Evolutionary conservation across 495 filamentous ascomycete species (phyloP), one percentile per base, ranked within the genome.

Genomic region (Hypoxylon perforatum): DNA sequence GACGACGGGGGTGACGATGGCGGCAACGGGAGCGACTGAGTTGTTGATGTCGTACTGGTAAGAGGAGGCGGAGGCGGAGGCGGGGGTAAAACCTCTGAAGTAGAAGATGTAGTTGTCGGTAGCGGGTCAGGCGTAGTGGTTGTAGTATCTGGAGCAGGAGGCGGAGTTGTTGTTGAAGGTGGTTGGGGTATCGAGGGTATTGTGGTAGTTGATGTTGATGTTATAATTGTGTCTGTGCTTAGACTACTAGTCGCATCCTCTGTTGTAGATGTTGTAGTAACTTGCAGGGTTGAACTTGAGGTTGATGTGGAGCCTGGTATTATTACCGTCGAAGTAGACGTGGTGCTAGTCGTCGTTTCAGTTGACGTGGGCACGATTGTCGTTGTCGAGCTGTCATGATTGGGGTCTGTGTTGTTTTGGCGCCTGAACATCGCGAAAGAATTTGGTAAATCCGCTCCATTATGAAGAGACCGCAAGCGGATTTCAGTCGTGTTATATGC

Each of bases 401-500:
- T 38, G 30, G 30, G 30, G 7, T 9, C 8, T 11, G 57, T 62
- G 21, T 48, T 47, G 14, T 70, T 70, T 12, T 63, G 67, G 17
- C 67, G 67, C 28, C 25, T 59, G 17, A 58, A 49, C 14, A 51
- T 18, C 2, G 9, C 45, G 9, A 61, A 44, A 9, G 17, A 21
- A 10, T 45, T 23, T 1, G 28, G 18, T 19, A 4, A 10, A 25
- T 12, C 7, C 9, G 14, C 6, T 14, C 14, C 14, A 28, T 18
- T 8, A 8, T 8, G 14, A 42, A 35, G 21, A 11, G 65, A 61
- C 30, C 65, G 58, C 18, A 38, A 50, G 9, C 51, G 45, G 25
- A 70, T 57, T 41, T 60, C 60, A 9, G 55, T 56, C 6, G 39
- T 44, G 18, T 58, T 69, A 10, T 48, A 35, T 9, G 14, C 19